Evolutionary conservation across 2,329 filamentous ascomycete genomes (phyloP).

Genomic region (Scedosporium minutisporum): DNA sequence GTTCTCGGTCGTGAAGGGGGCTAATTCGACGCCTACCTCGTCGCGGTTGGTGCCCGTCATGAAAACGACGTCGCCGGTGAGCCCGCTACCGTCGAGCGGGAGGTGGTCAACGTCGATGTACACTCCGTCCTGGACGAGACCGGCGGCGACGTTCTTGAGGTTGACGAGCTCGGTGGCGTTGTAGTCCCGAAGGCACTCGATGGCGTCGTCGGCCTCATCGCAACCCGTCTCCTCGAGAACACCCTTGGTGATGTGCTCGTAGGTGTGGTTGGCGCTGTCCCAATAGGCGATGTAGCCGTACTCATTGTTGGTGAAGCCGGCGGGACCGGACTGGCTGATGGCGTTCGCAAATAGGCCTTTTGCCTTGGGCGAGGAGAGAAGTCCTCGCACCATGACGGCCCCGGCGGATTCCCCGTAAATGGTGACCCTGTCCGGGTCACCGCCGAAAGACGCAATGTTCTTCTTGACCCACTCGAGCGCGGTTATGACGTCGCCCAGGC

Average conservation of each 20-base stretch:
- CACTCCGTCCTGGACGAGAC: slow-evolving; percentile 19
- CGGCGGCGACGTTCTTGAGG: slow-evolving; percentile 17
- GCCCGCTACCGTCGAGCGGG: slow-evolving; percentile 16
- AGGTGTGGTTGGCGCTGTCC: slow-evolving; percentile 13
- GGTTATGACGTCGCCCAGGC: background rate
- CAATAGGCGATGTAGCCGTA: slow-evolving; percentile 13
- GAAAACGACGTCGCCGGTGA: slow-evolving; percentile 18
- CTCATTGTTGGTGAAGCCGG: slow-evolving; percentile 14
- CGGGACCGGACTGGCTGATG: slow-evolving; percentile 19
- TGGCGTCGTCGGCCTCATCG: slow-evolving; percentile 11
- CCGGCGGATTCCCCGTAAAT: slow-evolving; percentile 47
- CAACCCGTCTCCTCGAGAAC: slow-evolving; percentile 18
- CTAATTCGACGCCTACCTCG: slow-evolving; percentile 23
- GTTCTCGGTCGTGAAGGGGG: slow-evolving; percentile 15
- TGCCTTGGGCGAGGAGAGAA: slow-evolving; percentile 18
- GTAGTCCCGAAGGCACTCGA: slow-evolving; percentile 17
- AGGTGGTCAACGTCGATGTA: slow-evolving; percentile 18
- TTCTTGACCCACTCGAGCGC: slow-evolving; percentile 41
- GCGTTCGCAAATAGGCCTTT: slow-evolving; percentile 19
- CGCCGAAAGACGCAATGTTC: slow-evolving; percentile 40
- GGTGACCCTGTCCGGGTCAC: slow-evolving; percentile 36
- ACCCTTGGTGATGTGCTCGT: slow-evolving; percentile 11
- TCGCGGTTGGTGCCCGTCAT: slow-evolving; percentile 27
- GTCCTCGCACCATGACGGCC: slow-evolving; percentile 1
- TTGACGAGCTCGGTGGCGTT: slow-evolving; percentile 19